Base-by-base conservation (phyloP, 306 rosid species). In the Glycine soja region DNA sequence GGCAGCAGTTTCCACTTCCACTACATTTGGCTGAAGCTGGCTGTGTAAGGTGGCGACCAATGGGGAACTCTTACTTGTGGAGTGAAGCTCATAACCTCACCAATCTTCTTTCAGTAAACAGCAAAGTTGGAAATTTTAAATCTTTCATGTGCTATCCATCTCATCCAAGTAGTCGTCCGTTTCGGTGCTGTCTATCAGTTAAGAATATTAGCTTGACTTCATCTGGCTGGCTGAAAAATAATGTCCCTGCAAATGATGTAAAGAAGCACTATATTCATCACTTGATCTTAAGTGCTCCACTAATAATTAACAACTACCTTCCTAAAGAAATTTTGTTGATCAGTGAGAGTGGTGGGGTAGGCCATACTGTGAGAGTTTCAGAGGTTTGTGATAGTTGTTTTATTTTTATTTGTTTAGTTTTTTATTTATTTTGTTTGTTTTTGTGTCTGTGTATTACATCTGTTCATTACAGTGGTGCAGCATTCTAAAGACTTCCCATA, bases 11-110 rank as follows among this genome's bases (percentile, higher is more conserved):
- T 72, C 99, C 99, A 4, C 90, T 95, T 75, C 99, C 99, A 40
- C 87, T 95, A 46, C 97, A 95, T 89, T 87, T 95, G 90, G 97
- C 97, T 73, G 99, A 91, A 84, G 97, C 94, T 66, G 99, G 99
- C 78, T 87, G 89, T 75, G 85, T 95, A 74, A 90, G 99, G 76
- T 95, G 97, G 97, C 91, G 97, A 78, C 99, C 99, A 59, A 53
- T 87, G 81, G 99, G 99, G 56, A 84, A 86, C 74, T 90, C 97
- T 79, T 92, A 91, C 82, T 80, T 95, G 77, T 95, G 99, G 99
- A 95, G 97, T 86, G 97, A 95, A 88, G 87, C 92, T 82, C 92
- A 89, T 77, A 90, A 84, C 64, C 97, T 95, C 75, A 85, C 95
- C 15, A 93, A 90, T 78, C 94, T 95, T 80, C 90, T 95, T 57